Base-by-base conservation (phyloP, 176 grass and related monocot species). In the Thinopyrum elongatum region DNA sequence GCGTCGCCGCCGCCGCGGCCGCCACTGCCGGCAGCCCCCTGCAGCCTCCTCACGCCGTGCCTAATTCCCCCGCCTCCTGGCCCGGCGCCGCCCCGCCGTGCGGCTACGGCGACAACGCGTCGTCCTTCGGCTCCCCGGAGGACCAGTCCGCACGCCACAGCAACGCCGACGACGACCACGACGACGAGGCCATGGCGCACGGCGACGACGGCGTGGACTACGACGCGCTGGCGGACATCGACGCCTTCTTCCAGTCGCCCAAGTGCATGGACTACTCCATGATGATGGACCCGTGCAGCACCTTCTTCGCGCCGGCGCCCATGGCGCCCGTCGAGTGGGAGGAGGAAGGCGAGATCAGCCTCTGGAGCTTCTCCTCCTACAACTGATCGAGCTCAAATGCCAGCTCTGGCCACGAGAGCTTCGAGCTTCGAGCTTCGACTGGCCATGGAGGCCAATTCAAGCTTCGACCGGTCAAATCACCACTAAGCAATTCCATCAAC, bases 201-300 rank as follows among this genome's bases (percentile, higher is more conserved):
- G 66, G 74, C 58, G 65, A 41, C 79, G 78, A 80, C 63, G 8
- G 73, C 33, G 81, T 84, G 38, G 89, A 90, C 83, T 63, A 75
- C 61, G 86, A 63, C 36, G 83, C 90, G 57, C 89, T 95, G 39
- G 81, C 87, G 15, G 93, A 95, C 89, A 61, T 97, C 61, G 94
- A 99, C 3, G 90, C 94, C 38, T 94, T 94, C 86, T 94, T 97
- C 87, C 97, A 87, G 85, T 99, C 97, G 35, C 92, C 97, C 15
- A 99, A 91, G 92, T 98, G 93, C 89, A 88, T 95, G 89, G 95
- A 98, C 64, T 87, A 89, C 67, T 74, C 57, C 82, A 93, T 89
- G 19, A 58, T 58, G 90, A 88, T 95, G 78, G 93, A 92, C 83
- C 83, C 90, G 17, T 83, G 82, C 87, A 89, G 73, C 81, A 84